Base-by-base conservation (phyloP, 148 eudicot genomes). In the Drosera capensis region DNA sequence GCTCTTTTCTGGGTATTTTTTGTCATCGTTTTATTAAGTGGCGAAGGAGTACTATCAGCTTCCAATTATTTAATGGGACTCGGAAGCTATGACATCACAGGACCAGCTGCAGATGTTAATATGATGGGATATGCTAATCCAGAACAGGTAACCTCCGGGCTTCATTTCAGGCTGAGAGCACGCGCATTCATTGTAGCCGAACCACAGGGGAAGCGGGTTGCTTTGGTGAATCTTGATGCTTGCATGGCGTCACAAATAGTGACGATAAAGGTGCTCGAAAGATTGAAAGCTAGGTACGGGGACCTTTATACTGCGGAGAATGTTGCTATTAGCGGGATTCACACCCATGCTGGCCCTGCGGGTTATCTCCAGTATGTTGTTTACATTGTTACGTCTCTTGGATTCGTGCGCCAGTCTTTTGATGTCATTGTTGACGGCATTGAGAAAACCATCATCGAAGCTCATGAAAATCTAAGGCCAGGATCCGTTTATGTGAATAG, bases 31-130 rank as follows among this genome's bases (percentile, higher is more conserved):
- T 17, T 52, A 23, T 28, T 53, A 2, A 28, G 58, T 30, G 56
- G 46, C 36, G 49, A 49, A 53, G 75, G 57, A 49, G 78, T 40
- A 24, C 43, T 40, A n/a, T 58, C 85, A 14, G 68, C 73, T 22
- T 76, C 97, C 20, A 52, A 66, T 51, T 84, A 90, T 66, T 62
- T 90, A 42, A 64, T 90, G 56, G 99, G 99, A 52, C 88, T 90
- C 20, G 95, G 99, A 58, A 90, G 93, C 71, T 81, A 90, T 71
- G 99, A 90, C 68, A 80, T 84, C n/a, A 90, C 99, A 0, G 99
- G 99, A 55, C 99, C 99, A n/a, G 99, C 99, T 3, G 95, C 99
- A 46, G 99, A 90, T 71, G 95, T 78, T 26, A 90, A 84, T 54
- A 90, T 90, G 99, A 90, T 90, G 99, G 99, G 99, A 39, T 90